A percentile compares a stretch with the other conserved stretches of the same genome.
phyloP scores from a whole-genome alignment of 1,284 basidiomycete species.

The Xerocomus alliaceus region DNA sequence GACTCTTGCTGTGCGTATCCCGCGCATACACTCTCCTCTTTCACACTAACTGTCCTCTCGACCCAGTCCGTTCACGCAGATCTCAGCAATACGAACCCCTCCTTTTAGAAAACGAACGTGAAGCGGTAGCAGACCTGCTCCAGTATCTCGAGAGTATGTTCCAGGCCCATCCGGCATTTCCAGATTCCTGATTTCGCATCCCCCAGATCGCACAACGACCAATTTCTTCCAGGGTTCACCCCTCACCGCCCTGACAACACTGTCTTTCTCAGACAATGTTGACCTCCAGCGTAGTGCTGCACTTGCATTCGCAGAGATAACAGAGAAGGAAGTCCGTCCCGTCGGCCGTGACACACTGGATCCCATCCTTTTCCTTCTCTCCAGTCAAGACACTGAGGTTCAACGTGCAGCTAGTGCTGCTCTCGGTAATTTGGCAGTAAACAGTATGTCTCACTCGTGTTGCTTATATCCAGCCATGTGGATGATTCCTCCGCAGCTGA shows the following conservation, averaged over 20 bases:
- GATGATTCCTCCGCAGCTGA: conserved; percentile 68
- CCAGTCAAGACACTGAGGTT: conserved; percentile 98
- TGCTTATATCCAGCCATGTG: conserved; percentile 25
- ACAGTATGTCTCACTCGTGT: conserved; percentile 70
- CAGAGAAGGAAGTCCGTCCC: conserved; percentile 98
- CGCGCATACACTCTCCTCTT: conserved; percentile 19
- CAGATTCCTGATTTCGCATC: conserved; percentile 15
- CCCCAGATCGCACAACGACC: conserved; percentile 88
- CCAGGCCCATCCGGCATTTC: conserved; percentile 10
- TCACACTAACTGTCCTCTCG: conserved; percentile 11
- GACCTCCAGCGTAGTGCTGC: conserved; percentile 98
- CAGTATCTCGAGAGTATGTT: conserved; percentile 94
- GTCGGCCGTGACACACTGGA: conserved; percentile 98
- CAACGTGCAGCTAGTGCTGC: conserved; percentile 98
- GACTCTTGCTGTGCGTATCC: conserved; percentile 73
- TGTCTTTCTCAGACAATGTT: conserved; percentile 99
- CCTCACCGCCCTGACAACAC: conserved; percentile 91
- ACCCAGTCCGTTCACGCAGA: conserved; percentile 73
- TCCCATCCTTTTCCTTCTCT: conserved; percentile 96
- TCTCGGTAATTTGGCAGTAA: conserved; percentile 98
- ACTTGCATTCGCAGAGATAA: conserved; percentile 98
- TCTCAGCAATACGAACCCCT: conserved; percentile 92
- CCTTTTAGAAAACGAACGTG: conserved; percentile 95
- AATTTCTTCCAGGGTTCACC: conserved; percentile 96
- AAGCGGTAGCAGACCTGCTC: conserved; percentile 96